A percentile compares a stretch with the other conserved stretches of the same genome.
phyloP scores from a whole-genome alignment of 768 basidiomycete species.

The Lepiota venenata region DNA sequence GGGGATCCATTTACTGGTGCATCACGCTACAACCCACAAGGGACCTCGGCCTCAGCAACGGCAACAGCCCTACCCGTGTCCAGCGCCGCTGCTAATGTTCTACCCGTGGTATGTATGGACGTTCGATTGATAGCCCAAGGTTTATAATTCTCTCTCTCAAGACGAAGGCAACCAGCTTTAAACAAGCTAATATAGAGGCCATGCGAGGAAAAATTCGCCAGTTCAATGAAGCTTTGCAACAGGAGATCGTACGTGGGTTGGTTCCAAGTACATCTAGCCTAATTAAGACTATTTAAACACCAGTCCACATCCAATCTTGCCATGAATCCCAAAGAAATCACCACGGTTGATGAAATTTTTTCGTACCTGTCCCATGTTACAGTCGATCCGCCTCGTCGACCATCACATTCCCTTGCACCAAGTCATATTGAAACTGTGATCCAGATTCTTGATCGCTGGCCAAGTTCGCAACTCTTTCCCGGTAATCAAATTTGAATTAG shows the following conservation, averaged over 20 bases:
- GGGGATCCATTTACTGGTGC: conserved; percentile 69
- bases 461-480: conserved; percentile 67
- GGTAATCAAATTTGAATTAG: conserved; percentile 33
- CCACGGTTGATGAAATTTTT: conserved; percentile 60
- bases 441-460: conserved; percentile 72
- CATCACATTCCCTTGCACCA: conserved; percentile 33
- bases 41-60: conserved; percentile 29
- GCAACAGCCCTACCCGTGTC: conserved; percentile 24
- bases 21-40: conserved; percentile 49
- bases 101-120: conserved; percentile 45
- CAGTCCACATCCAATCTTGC: conserved; percentile 73
- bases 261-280: background rate
- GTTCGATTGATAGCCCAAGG: background rate
- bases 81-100: conserved; percentile 31
- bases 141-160: conserved; percentile 22
- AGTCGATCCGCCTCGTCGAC: conserved; percentile 28
- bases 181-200: conserved; percentile 73
- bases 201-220: conserved; percentile 79
- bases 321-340: conserved; percentile 63
- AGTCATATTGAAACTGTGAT: conserved; percentile 60
- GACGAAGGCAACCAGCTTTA: conserved; percentile 73
- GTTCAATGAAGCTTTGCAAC: conserved; percentile 63
- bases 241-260: conserved; percentile 57
- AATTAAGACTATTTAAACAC: background rate
- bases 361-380: conserved; percentile 50